Conservation (phyloP, 768 basidiomycete species). For the Trametes villosa region DNA sequence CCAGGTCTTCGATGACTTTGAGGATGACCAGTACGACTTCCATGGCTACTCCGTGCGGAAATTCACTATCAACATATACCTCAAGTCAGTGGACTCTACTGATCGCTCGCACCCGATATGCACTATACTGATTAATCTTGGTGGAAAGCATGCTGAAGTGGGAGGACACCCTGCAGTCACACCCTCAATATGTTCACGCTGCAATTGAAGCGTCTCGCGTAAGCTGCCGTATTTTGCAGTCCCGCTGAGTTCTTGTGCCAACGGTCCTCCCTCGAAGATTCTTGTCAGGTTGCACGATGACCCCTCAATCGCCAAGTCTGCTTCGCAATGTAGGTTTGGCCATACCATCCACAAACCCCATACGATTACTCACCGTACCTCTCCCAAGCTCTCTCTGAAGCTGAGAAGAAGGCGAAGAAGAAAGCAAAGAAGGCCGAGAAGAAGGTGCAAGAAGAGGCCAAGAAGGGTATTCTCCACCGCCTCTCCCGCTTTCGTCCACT, state of each 20-base stretch:
- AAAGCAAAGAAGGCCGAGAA: conserved; percentile 83
- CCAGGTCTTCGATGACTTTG: conserved; percentile 82
- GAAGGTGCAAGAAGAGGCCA: conserved; percentile 67
- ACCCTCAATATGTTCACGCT: conserved; percentile 75
- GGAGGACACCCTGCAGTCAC: conserved; percentile 79
- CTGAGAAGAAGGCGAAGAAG: conserved; percentile 82
- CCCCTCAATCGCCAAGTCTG: conserved; percentile 55
- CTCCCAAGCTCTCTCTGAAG: conserved; percentile 60
- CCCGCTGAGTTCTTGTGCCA: neutral
- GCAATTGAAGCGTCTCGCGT: conserved; percentile 76
- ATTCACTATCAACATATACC: conserved; percentile 83
- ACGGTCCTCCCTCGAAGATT: conserved; percentile 53
- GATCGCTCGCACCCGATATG: neutral
- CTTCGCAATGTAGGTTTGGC: conserved; percentile 29
- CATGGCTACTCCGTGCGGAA: conserved; percentile 93
- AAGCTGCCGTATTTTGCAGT: conserved; percentile 5
- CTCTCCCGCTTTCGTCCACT: neutral
- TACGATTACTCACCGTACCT: conserved; percentile 41
- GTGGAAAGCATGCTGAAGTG: conserved; percentile 69
- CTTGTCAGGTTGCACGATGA: conserved; percentile 74
- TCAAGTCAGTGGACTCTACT: conserved; percentile 69
- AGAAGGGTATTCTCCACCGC: conserved; percentile 59
- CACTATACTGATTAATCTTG: neutral
- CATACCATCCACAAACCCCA: neutral
- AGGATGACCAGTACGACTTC: conserved; percentile 98